Evolutionary conservation across 1,284 basidiomycete genomes (phyloP), one percentile per base, ranked within the genome.

Genomic region (Ganoderma meredithae): DNA sequence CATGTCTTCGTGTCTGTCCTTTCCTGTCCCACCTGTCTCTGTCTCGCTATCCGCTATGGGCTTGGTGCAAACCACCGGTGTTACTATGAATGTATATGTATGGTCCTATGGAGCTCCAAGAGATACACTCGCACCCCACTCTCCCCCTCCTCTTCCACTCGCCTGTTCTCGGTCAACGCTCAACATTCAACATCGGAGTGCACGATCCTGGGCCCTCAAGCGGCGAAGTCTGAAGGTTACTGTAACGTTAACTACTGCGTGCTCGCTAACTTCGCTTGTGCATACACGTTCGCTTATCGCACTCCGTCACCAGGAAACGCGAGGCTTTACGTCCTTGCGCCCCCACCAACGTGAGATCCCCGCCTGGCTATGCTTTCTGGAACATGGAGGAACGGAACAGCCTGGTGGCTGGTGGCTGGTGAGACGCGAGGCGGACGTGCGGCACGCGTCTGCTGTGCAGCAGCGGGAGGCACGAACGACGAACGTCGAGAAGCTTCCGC

Each of bases 81-180:
- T 68, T 67, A 58, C 62, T 67, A 70, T 72, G 68, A 67, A 72
- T 72, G 71, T 72, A 72, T 61, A 70, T 67, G 71, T 72, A 72
- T 72, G 68, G 71, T 69, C 56, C 64, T 72, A 72, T 72, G 68
- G 62, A 64, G 64, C 27, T 55, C 31, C 52, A 55, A 55, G 52
- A 55, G 52, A 60, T 60, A 60, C 56, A 43, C 49, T 43, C 61
- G 61, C 62, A 53, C 61, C 61, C 44, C 61, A 52, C 49, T 53
- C 36, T 39, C 44, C 22, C 36, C 22, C 22, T 8, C 49, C 22
- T 22, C 7, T 22, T 47, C 15, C 19, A 1, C 33, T n/a, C 17
- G 33, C 17, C 9, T n/a, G n/a, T n/a, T n/a, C n/a, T n/a, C n/a
- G n/a, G n/a, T n/a, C n/a, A n/a, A n/a, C n/a, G n/a, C n/a, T n/a